Conservation (phyloP, 257 asterid genomes). For the Solanum pinnatisectum region DNA sequence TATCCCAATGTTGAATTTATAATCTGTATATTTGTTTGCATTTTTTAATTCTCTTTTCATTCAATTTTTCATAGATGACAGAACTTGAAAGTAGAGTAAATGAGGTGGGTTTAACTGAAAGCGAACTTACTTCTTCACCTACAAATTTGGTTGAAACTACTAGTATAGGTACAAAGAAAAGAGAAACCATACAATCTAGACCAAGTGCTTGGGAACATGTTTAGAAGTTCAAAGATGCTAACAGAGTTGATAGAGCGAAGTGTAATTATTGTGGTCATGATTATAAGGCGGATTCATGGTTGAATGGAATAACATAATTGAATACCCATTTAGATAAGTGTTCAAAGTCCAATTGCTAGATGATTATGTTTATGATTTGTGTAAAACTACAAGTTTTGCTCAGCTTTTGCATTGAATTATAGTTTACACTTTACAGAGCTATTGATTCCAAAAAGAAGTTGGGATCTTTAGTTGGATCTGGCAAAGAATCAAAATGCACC, state of each 20-base stretch:
- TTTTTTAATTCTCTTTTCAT: background rate
- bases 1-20: background rate
- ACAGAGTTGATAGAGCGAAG: background rate
- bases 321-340: background rate
- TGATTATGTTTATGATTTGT: background rate
- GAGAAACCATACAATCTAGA: background rate
- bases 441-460: background rate
- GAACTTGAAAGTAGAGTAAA: background rate
- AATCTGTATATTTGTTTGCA: background rate
- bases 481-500: background rate
- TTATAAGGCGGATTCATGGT: background rate
- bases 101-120: background rate
- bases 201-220: background rate
- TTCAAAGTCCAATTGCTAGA: background rate
- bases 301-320: background rate
- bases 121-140: background rate
- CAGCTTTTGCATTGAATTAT: background rate
- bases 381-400: background rate
- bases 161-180: background rate
- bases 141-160: background rate
- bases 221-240: background rate
- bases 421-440: background rate
- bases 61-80: background rate
- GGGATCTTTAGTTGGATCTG: background rate
- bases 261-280: background rate